Conservation (phyloP, 1,139 yeast genomes). For the Kodamaea derodonti region DNA sequence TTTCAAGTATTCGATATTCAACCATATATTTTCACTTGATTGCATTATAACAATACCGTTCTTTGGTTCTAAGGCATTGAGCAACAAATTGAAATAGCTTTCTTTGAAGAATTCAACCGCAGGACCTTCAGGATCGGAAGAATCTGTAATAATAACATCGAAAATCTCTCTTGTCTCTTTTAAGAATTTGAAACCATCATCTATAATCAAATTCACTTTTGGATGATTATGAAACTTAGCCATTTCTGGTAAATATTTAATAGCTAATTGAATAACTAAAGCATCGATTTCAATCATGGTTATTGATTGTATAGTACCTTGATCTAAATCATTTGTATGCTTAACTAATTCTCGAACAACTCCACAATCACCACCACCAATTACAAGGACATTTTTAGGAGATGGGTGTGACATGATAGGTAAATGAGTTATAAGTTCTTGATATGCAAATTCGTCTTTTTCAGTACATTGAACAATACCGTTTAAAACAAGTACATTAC, state of each 20-base stretch:
- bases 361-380: conserved; percentile 96
- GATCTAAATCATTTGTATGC: conserved; percentile 40
- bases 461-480: conserved; percentile 89
- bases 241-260: conserved; percentile 77
- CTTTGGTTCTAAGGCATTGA: conserved; percentile 57
- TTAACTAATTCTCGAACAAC: conserved; percentile 82
- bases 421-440: conserved; percentile 81
- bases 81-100: conserved; percentile 70
- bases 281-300: conserved; percentile 90
- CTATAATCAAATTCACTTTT: conserved; percentile 67
- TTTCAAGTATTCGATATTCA: conserved; percentile 65
- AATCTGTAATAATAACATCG: conserved; percentile 91
- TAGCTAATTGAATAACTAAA: conserved; percentile 72
- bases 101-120: conserved; percentile 90
- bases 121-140: conserved; percentile 98
- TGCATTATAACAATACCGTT: conserved; percentile 88
- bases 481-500: conserved; percentile 80
- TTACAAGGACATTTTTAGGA: conserved; percentile 75
- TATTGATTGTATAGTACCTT: conserved; percentile 56
- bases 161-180: conserved; percentile 44
- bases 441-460: conserved; percentile 86
- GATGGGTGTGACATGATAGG: conserved; percentile 72
- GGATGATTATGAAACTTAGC: conserved; percentile 68
- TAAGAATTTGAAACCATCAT: conserved; percentile 86
- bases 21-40: conserved; percentile 90